Percentiles rank a stretch among this genome's conserved stretches.
These are phyloP conservation scores for Chaetomium fimeti DNA, from an alignment of 495 filamentous ascomycete species.

Conservation along the genomic window DNA sequence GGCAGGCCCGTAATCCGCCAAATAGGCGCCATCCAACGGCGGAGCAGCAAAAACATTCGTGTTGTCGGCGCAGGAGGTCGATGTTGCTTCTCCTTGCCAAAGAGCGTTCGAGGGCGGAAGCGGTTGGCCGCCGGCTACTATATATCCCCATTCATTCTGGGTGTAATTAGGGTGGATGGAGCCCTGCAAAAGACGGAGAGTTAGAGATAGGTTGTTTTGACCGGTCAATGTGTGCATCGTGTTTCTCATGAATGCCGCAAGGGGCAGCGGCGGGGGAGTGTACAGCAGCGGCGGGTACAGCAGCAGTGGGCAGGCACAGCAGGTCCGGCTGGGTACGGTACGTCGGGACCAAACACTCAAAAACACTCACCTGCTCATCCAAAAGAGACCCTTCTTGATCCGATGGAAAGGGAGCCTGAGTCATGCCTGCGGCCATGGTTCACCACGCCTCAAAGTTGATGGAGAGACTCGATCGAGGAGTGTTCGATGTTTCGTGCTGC, in stretches of 20 bases:
- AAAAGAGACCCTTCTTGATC: neutral
- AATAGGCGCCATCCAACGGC: neutral
- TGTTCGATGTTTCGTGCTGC: neutral
- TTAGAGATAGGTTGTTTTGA: neutral
- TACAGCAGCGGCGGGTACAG: no score
- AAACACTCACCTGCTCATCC: conserved; percentile 1
- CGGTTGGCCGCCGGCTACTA: neutral
- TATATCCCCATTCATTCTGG: neutral
- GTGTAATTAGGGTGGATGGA: neutral
- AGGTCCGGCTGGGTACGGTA: neutral
- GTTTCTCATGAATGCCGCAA: no score
- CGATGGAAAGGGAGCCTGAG: neutral
- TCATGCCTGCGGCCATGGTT: neutral
- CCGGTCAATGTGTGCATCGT: neutral
- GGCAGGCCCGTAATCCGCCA: neutral
- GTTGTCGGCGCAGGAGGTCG: neutral
- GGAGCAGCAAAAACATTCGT: neutral
- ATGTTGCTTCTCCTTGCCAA: neutral
- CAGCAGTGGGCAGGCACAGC: no score
- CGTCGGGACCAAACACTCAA: neutral
- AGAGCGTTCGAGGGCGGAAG: neutral
- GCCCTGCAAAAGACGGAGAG: neutral
- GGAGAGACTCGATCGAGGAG: neutral
- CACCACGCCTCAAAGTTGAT: neutral
- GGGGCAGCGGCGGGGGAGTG: no score